Conservation (phyloP, 148 eudicot genomes). For the Chenopodium berlandieri region DNA sequence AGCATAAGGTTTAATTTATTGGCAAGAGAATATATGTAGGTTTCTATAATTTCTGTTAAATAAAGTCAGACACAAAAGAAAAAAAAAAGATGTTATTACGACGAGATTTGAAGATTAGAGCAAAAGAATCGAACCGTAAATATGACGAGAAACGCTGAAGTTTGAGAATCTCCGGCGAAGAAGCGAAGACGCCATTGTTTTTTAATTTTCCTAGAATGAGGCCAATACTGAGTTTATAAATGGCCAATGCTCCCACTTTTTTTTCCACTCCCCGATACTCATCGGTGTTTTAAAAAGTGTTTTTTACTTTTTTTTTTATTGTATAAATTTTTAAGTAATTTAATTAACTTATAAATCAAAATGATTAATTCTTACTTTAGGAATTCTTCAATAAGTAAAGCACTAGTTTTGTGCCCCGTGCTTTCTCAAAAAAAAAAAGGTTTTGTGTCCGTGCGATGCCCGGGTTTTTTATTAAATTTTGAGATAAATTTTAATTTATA, state of each 20-base stretch:
- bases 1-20: background rate
- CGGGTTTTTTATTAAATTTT: too few relatives aligned
- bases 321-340: too few relatives aligned
- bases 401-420: too few relatives aligned
- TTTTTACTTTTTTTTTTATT: too few relatives aligned
- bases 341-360: too few relatives aligned
- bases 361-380: too few relatives aligned
- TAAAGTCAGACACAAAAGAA: background rate
- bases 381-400: too few relatives aligned
- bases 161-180: slow-evolving; percentile 36
- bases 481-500: too few relatives aligned
- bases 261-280: too few relatives aligned
- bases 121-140: slow-evolving; percentile 28
- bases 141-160: slow-evolving; percentile 20
- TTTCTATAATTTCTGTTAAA: background rate
- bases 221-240: background rate
- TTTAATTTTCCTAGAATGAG: background rate
- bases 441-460: too few relatives aligned
- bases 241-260: background rate
- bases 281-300: too few relatives aligned
- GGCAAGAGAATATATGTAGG: background rate
- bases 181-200: slow-evolving; percentile 45
- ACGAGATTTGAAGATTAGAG: slow-evolving; percentile 7
- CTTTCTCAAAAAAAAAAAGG: too few relatives aligned
- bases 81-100: background rate